phyloP scores from a whole-genome alignment of 768 basidiomycete genomes.

The Suillus weaverae region DNA sequence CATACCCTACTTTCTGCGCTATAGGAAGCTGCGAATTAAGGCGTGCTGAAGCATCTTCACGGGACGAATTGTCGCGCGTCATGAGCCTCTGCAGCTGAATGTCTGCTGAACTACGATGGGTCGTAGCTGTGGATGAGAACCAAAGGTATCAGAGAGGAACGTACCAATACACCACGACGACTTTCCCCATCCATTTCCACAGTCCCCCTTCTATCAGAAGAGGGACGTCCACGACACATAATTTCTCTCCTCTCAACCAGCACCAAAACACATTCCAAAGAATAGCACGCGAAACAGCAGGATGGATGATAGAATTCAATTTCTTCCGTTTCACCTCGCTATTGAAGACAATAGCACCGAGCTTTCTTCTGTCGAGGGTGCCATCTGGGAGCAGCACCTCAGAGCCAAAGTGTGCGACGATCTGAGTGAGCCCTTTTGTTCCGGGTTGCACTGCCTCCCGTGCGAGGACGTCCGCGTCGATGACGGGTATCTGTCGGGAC shows the following conservation, averaged over 20 bases:
- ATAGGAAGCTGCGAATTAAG: slow-evolving; percentile 83
- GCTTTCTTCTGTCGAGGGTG: slow-evolving; percentile 74
- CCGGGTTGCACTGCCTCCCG: slow-evolving; percentile 85
- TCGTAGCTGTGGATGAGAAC: not conserved
- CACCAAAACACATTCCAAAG: slow-evolving; percentile 59
- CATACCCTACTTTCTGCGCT: slow-evolving; percentile 75
- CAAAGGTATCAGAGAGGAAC: slow-evolving; percentile 20
- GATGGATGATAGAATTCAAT: slow-evolving; percentile 88
- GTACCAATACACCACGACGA: slow-evolving; percentile 92
- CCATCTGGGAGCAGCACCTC: slow-evolving; percentile 69
- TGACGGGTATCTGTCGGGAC: slow-evolving; percentile 68
- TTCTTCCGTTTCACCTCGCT: slow-evolving; percentile 68
- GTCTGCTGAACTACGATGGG: slow-evolving; percentile 62
- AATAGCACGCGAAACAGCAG: slow-evolving; percentile 84
- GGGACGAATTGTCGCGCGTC: slow-evolving; percentile 65
- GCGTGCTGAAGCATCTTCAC: slow-evolving; percentile 69
- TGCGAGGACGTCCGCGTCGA: slow-evolving; percentile 92
- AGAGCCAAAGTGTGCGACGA: slow-evolving; percentile 70
- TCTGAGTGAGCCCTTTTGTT: slow-evolving; percentile 65
- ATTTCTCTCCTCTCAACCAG: slow-evolving; percentile 78
- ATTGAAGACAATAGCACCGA: slow-evolving; percentile 84
- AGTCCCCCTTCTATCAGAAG: slow-evolving; percentile 86
- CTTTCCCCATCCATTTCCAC: slow-evolving; percentile 78
- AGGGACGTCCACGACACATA: slow-evolving; percentile 89
- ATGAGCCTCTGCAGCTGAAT: slow-evolving; percentile 85